Evolutionary conservation across 805 yeast species (phyloP).

Genomic region (Candida easanensis): DNA sequence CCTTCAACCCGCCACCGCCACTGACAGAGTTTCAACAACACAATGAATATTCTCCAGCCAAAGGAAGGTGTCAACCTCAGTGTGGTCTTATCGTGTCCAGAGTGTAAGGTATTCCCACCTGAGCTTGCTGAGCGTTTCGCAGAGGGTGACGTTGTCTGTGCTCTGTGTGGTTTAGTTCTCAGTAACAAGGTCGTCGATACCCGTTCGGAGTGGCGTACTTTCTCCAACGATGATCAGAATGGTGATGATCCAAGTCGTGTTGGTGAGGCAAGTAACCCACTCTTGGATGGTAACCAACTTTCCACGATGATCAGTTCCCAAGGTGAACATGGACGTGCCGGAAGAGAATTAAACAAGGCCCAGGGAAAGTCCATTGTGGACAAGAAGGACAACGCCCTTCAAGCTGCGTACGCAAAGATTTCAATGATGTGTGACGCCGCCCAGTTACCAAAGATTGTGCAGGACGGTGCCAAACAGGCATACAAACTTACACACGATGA

Average conservation of each 20-base stretch:
- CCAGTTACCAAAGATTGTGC: conserved; percentile 90
- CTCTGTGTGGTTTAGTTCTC: conserved; percentile 90
- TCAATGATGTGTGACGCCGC: conserved; percentile 97
- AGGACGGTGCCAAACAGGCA: conserved; percentile 96
- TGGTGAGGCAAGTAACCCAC: conserved; percentile 94
- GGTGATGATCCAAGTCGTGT: conserved; percentile 99
- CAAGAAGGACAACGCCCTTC: conserved; percentile 80
- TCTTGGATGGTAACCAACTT: conserved; percentile 85
- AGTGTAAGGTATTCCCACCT: conserved; percentile 94
- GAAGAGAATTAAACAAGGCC: conserved; percentile 88
- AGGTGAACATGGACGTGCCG: conserved; percentile 72
- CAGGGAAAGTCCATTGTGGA: conserved; percentile 85
- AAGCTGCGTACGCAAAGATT: conserved; percentile 85
- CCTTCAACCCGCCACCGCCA: no score
- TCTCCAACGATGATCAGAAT: conserved; percentile 95
- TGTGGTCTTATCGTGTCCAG: conserved; percentile 90
- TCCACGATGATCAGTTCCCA: conserved; percentile 89
- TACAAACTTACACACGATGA: conserved; percentile 90
- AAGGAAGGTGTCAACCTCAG: conserved; percentile 76
- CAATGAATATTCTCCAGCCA: conserved; percentile 4
- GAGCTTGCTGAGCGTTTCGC: conserved; percentile 91
- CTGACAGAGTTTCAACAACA: not conserved
- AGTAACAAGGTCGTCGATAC: conserved; percentile 93
- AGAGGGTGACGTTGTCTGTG: conserved; percentile 99
- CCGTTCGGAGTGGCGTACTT: conserved; percentile 98